phyloP scores from a whole-genome alignment of 257 asterid genomes.

The Lithospermum erythrorhizon region DNA sequence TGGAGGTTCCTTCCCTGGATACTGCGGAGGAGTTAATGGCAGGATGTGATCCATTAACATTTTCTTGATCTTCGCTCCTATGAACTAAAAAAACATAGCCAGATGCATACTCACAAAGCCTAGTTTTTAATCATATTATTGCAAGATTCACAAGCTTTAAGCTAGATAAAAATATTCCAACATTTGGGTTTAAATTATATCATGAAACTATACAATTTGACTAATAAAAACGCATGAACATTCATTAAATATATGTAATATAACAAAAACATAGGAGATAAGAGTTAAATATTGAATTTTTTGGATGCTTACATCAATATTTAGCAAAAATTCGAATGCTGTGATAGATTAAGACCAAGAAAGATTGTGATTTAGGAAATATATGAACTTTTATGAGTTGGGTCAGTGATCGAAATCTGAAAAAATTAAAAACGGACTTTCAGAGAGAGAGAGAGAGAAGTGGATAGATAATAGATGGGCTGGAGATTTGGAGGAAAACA shows the following conservation, averaged over 20 bases:
- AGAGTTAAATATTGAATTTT: conserved; percentile 19
- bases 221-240: conserved; percentile 9
- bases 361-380: conserved; percentile 11
- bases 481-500: background rate
- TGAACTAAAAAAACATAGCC: conserved; percentile 11
- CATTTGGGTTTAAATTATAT: conserved; percentile 61
- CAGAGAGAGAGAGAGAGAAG: conserved; percentile 10
- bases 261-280: background rate
- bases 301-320: conserved; percentile 28
- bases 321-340: conserved; percentile 13
- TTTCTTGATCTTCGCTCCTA: conserved; percentile 11
- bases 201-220: conserved; percentile 15
- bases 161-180: conserved; percentile 31
- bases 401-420: conserved; percentile 40
- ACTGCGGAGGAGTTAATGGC: too few relatives aligned
- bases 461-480: conserved; percentile 2
- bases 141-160: conserved; percentile 16
- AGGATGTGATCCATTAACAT: too few relatives aligned
- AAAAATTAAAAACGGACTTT: conserved; percentile 21
- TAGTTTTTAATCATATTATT: conserved; percentile 12
- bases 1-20: too few relatives aligned
- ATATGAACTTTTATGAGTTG: conserved; percentile 16
- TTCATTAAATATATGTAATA: conserved; percentile 7
- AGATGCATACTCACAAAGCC: conserved; percentile 32
- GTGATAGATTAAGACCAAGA: conserved; percentile 12